These are phyloP conservation scores for Saccharomycopsis sp. DNA, from an alignment of 805 yeast species.

Conservation along the genomic window DNA sequence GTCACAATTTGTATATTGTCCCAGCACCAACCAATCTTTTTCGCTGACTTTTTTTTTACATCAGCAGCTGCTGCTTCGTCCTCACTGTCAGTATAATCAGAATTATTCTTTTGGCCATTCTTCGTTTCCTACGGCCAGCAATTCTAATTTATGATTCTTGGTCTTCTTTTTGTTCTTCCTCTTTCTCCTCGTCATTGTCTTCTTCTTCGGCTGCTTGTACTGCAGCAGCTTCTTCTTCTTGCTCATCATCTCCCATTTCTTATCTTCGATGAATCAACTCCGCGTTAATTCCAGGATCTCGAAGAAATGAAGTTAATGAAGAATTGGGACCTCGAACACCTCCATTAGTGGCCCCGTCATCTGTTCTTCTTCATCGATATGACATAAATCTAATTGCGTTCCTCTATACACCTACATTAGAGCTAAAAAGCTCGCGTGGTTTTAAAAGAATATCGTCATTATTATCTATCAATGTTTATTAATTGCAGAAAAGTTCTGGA, in stretches of 20 bases:
- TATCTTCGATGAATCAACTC: conserved; percentile 57
- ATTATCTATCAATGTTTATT: too few relatives aligned
- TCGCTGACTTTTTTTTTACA: conserved; percentile 22
- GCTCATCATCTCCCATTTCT: conserved; percentile 26
- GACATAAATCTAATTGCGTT: too few relatives aligned
- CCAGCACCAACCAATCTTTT: conserved; percentile 38
- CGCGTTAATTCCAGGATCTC: conserved; percentile 85
- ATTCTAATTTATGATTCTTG: conserved; percentile 30
- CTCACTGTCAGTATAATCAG: conserved; percentile 30
- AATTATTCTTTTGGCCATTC: conserved; percentile 30
- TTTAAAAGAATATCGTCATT: too few relatives aligned
- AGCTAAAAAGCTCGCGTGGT: too few relatives aligned
- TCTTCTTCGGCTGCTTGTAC: conserved; percentile 9
- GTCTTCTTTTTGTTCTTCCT: too few relatives aligned
- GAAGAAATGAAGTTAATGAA: conserved; percentile 81
- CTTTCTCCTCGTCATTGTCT: too few relatives aligned
- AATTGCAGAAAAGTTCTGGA: conserved; percentile 53
- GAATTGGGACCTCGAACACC: conserved; percentile 57
- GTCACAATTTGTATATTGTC: conserved; percentile 61
- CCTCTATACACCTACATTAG: too few relatives aligned
- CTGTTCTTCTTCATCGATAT: conserved; percentile 13
- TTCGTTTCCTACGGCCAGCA: conserved; percentile 37
- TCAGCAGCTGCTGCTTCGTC: conserved; percentile 27
- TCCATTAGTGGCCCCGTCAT: conserved; percentile 15
- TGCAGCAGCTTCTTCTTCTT: too few relatives aligned